These are phyloP conservation scores for Claviceps capensis DNA, from an alignment of 2,329 filamentous ascomycete species.

Conservation along the genomic window DNA sequence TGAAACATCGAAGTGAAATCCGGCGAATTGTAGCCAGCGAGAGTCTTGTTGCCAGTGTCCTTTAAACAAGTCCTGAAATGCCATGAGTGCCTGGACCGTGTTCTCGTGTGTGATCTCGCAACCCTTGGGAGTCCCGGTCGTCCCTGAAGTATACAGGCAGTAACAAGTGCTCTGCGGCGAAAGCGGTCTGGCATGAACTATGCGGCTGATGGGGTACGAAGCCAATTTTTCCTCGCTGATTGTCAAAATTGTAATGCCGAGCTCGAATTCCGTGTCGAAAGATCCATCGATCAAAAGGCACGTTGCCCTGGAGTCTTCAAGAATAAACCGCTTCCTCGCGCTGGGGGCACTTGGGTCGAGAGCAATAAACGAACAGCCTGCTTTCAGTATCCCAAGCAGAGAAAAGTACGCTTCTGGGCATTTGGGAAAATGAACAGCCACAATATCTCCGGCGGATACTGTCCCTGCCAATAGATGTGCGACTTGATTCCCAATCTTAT, in stretches of 20 bases:
- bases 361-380: conserved; percentile 69
- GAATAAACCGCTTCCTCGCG: conserved; percentile 63
- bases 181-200: conserved; percentile 8
- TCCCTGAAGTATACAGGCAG: conserved; percentile 78
- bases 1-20: conserved; percentile 88
- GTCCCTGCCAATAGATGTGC: conserved; percentile 46
- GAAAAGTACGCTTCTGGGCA: conserved; percentile 73
- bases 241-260: not conserved
- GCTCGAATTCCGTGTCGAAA: not conserved
- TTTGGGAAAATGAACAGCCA: conserved; percentile 74
- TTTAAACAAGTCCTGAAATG: conserved; percentile 66
- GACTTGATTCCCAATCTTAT: conserved; percentile 57
- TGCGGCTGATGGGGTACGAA: conserved; percentile 7
- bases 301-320: conserved; percentile 55
- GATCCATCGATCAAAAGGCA: conserved; percentile 44
- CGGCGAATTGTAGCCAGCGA: conserved; percentile 84
- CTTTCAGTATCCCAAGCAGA: conserved; percentile 70
- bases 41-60: conserved; percentile 61
- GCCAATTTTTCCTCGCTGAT: conserved; percentile 20
- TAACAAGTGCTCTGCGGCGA: conserved; percentile 52
- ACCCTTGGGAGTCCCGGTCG: conserved; percentile 75
- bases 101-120: conserved; percentile 85
- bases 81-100: conserved; percentile 75
- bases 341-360: conserved; percentile 62
- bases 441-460: conserved; percentile 42